These are phyloP conservation scores for Cercospora beticola DNA, from an alignment of 2,329 filamentous ascomycete species.

Conservation along the genomic window DNA sequence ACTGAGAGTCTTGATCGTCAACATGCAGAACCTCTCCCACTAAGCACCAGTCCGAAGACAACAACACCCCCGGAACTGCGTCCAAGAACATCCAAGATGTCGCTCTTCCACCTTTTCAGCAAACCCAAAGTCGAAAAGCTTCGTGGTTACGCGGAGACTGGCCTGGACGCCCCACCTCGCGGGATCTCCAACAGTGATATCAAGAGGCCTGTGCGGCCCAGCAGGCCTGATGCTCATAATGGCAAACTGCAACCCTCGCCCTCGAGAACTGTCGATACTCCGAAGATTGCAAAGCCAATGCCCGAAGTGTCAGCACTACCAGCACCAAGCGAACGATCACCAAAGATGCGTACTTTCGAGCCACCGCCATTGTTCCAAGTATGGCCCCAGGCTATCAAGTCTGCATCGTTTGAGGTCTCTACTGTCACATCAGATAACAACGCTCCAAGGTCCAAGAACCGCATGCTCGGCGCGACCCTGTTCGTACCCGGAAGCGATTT, in stretches of 20 bases:
- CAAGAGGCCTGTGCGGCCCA: not conserved
- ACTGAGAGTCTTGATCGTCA: slow-evolving; percentile 21
- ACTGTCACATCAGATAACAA: slow-evolving; percentile 64
- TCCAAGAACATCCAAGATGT: slow-evolving; percentile 42
- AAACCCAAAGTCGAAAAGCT: slow-evolving; percentile 50
- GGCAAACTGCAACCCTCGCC: slow-evolving; percentile 18
- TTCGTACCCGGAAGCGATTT: slow-evolving; percentile 15
- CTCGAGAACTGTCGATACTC: slow-evolving; percentile 16
- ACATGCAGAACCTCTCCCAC: slow-evolving; percentile 24
- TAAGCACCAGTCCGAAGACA: slow-evolving; percentile 17
- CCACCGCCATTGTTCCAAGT: slow-evolving; percentile 79
- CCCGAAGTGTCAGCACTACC: slow-evolving; percentile 15
- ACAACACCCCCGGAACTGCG: slow-evolving; percentile 21
- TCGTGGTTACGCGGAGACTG: slow-evolving; percentile 48
- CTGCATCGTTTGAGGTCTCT: slow-evolving; percentile 68
- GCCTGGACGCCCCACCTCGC: slow-evolving; percentile 31
- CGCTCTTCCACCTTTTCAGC: slow-evolving; percentile 52
- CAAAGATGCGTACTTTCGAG: slow-evolving; percentile 37
- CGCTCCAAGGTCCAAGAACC: slow-evolving; percentile 25
- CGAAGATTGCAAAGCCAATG: slow-evolving; percentile 4
- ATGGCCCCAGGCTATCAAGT: slow-evolving; percentile 78
- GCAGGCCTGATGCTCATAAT: not conserved
- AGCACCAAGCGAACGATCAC: slow-evolving; percentile 11
- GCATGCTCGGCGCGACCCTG: slow-evolving; percentile 12
- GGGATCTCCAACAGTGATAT: slow-evolving; percentile 16